These are phyloP conservation scores for Trichoderma koningiopsis DNA, from an alignment of 2,329 filamentous ascomycete genomes.

Conservation along the genomic window DNA sequence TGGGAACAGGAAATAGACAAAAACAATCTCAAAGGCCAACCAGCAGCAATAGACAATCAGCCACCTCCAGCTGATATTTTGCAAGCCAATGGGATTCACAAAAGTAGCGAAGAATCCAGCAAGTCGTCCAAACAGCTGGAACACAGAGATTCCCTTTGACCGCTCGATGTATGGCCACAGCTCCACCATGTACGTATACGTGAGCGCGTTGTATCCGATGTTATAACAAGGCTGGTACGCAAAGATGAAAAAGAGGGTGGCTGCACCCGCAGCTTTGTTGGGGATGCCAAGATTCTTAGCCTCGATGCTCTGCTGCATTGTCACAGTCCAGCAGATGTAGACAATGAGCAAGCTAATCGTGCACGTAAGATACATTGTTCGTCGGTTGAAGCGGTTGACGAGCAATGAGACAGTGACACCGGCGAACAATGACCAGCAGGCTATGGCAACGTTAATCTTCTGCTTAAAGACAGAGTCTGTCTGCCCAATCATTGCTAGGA, in stretches of 20 bases:
- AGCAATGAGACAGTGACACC: background rate
- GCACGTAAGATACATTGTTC: slow-evolving; percentile 8
- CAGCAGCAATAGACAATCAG: slow-evolving; percentile 14
- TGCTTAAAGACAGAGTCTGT: slow-evolving; percentile 13
- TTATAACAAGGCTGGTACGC: slow-evolving; percentile 10
- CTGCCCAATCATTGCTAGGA: slow-evolving; percentile 12
- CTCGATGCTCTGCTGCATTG: slow-evolving; percentile 5
- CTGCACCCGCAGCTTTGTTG: slow-evolving; percentile 7
- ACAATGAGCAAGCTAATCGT: slow-evolving; percentile 6
- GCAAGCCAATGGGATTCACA: slow-evolving; percentile 5
- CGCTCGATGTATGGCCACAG: slow-evolving; percentile 8
- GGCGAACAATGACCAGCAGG: background rate
- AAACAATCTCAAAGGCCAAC: slow-evolving; percentile 1
- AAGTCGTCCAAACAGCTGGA: slow-evolving; percentile 7
- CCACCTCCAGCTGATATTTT: slow-evolving; percentile 18
- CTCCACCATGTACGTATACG: slow-evolving; percentile 2
- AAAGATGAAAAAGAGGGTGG: slow-evolving; percentile 14
- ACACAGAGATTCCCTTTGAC: background rate
- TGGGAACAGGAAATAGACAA: slow-evolving; percentile 11
- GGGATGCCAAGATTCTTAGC: background rate
- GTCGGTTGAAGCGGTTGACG: slow-evolving; percentile 12
- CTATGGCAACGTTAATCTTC: slow-evolving; percentile 19
- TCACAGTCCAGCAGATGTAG: slow-evolving; percentile 15
- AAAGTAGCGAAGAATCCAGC: slow-evolving; percentile 6
- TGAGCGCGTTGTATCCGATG: slow-evolving; percentile 14